Base-by-base conservation (phyloP, 2,329 filamentous ascomycete genomes). In the Samsoniella hepiali region DNA sequence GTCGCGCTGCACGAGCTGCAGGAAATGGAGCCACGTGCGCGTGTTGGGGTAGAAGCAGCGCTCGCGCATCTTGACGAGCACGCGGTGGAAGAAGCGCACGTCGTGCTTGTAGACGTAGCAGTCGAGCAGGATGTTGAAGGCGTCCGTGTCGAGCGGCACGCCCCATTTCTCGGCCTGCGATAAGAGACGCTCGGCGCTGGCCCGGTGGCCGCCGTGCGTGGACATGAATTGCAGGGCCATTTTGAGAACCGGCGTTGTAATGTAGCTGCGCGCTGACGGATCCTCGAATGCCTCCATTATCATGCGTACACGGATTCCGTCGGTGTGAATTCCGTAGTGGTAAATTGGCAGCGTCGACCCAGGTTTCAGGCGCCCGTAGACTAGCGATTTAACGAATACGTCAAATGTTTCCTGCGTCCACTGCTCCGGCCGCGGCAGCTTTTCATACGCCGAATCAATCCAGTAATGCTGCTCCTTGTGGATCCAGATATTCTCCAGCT, bases 1-100 rank as follows among this genome's bases (percentile, higher is more conserved):
- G 69, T 88, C 86, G 11, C 82, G 82, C 71, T 85, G 82, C 63
- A 89, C 82, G 51, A 84, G 74, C n/a, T 74, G 71, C 22, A 84
- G 71, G 64, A 83, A 81, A 4, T 79, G 72, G 3, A 79, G 67
- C 82, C 82, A 84, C 0, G 82, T 83, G 17, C 71, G 70, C 3
- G 78, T 69, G 55, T 82, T 78, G 4, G 81, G 79, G 34, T 67
- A 65, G 51, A 77, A 74, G 55, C 74, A 76, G 13, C 73, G 72
- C 7, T 66, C 60, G 31, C 72, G 64, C 81, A 84, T 83, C 63
- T 74, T 71, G 17, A 70, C 66, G 17, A 83, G 67, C 1, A 76
- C 72, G 3, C 67, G 66, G 63, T 77, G 69, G 68, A 84, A 84
- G 65, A 75, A 77, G 32, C 65, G 70, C 38, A 70, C 69, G 65